Conservation (phyloP, 176 grass and related monocot genomes). For the Zizania latifolia region DNA sequence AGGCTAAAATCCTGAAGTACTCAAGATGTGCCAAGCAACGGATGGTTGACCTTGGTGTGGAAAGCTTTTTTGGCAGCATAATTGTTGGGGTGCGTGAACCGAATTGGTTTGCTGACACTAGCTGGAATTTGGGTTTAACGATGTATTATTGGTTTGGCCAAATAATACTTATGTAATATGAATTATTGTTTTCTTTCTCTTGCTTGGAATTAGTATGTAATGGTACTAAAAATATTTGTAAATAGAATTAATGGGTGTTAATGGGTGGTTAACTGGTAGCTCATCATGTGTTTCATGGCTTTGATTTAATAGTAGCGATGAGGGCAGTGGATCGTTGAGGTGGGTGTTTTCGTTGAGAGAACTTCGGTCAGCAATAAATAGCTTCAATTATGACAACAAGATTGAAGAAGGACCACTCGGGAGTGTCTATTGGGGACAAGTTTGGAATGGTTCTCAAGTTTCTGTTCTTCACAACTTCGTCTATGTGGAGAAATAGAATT, state of each 20-base stretch:
- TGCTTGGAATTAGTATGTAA: background rate
- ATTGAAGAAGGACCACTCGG: slow-evolving; percentile 61
- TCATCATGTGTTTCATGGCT: background rate
- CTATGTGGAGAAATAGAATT: background rate
- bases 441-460: slow-evolving; percentile 88
- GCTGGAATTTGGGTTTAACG: slow-evolving; percentile 68
- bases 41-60: slow-evolving; percentile 57
- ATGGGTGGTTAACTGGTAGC: too few relatives aligned
- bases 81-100: slow-evolving; percentile 54
- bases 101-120: slow-evolving; percentile 71
- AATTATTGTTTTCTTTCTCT: too few relatives aligned
- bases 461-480: slow-evolving; percentile 1
- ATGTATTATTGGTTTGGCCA: background rate
- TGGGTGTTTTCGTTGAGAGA: slow-evolving; percentile 69
- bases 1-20: slow-evolving; percentile 81
- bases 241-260: background rate
- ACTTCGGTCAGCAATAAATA: slow-evolving; percentile 64
- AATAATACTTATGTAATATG: too few relatives aligned
- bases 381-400: slow-evolving; percentile 84
- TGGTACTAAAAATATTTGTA: too few relatives aligned
- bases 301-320: slow-evolving; percentile 35
- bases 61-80: slow-evolving; percentile 63
- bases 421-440: slow-evolving; percentile 76
- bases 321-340: slow-evolving; percentile 35
- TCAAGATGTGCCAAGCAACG: slow-evolving; percentile 48